Conservation (phyloP, 768 basidiomycete species). For the Pilatotrama ljubarskyi region DNA sequence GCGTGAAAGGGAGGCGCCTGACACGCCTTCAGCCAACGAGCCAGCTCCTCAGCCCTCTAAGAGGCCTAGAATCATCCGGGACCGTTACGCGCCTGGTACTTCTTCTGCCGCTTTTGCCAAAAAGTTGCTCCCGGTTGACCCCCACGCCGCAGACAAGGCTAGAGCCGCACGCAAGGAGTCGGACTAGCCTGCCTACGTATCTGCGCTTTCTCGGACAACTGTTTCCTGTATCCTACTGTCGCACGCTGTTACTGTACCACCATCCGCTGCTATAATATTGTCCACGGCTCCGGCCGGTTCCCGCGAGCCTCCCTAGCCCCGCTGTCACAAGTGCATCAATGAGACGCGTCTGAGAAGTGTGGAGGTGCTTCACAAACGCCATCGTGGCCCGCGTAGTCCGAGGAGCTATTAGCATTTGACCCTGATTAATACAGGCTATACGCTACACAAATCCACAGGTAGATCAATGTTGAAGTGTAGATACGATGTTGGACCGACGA, state of each 20-base stretch:
- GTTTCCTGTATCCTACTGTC: conserved; percentile 16
- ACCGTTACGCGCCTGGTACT: conserved; percentile 41
- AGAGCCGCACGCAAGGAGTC: conserved; percentile 50
- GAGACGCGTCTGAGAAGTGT: no score
- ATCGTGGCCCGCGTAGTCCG: conserved; percentile 3
- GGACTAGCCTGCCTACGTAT: conserved; percentile 35
- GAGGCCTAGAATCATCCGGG: conserved; percentile 58
- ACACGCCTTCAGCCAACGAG: conserved; percentile 40
- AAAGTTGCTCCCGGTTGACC: conserved; percentile 64
- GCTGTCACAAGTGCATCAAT: no score
- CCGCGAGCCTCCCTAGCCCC: no score
- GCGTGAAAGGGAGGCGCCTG: conserved; percentile 59
- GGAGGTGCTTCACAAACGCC: no score
- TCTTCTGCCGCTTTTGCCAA: conserved; percentile 49
- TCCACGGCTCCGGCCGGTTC: neutral
- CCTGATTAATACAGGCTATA: conserved; percentile 11
- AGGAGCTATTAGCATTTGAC: neutral
- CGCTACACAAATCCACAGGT: neutral
- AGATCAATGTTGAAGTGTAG: conserved; percentile 29
- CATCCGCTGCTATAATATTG: conserved; percentile 2
- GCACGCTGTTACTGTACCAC: conserved; percentile 2
- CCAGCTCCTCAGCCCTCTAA: conserved; percentile 49
- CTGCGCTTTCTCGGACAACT: conserved; percentile 23
- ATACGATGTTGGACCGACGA: conserved; percentile 19
- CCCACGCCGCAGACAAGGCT: conserved; percentile 56